These are phyloP conservation scores for Grosmannia clavigera DNA, from an alignment of 2,329 filamentous ascomycete genomes.

Conservation along the genomic window DNA sequence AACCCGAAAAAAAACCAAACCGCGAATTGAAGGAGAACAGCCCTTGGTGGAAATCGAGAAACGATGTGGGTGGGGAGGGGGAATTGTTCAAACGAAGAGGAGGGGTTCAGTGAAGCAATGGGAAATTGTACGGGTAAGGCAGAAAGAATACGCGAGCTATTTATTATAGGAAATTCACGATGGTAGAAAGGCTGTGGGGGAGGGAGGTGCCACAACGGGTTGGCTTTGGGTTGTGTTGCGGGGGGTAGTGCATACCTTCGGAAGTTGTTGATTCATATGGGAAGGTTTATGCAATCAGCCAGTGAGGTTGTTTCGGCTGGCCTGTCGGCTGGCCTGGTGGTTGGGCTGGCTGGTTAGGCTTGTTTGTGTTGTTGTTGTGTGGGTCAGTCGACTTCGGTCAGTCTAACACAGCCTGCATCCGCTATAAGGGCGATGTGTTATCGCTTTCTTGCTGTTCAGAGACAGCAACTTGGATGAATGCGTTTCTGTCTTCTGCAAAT, in stretches of 20 bases:
- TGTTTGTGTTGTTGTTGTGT: neutral
- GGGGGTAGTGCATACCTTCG: constrained; percentile 24
- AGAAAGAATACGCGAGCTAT: neutral
- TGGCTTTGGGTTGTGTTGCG: constrained; percentile 7
- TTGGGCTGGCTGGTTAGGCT: constrained; percentile 2
- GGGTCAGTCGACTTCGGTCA: neutral
- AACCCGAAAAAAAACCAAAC: neutral
- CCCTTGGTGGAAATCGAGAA: neutral
- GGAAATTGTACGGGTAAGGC: constrained; percentile 1
- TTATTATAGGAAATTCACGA: neutral
- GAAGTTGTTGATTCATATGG: constrained; percentile 33
- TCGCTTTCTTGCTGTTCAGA: neutral
- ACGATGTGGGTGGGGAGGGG: neutral
- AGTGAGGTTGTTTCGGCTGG: constrained; percentile 2
- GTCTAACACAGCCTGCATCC: neutral
- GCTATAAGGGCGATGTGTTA: neutral
- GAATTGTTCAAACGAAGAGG: neutral
- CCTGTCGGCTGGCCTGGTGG: constrained; percentile 1
- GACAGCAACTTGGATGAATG: neutral
- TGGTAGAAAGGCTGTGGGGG: constrained; percentile 1
- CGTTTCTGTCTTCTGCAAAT: neutral
- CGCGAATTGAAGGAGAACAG: neutral
- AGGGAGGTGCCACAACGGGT: constrained; percentile 9
- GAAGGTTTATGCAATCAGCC: constrained; percentile 4
- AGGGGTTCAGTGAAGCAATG: neutral